Evolutionary conservation across 768 basidiomycete species (phyloP), one percentile per base, ranked within the genome.

Genomic region (Hortiboletus flavorubellus): DNA sequence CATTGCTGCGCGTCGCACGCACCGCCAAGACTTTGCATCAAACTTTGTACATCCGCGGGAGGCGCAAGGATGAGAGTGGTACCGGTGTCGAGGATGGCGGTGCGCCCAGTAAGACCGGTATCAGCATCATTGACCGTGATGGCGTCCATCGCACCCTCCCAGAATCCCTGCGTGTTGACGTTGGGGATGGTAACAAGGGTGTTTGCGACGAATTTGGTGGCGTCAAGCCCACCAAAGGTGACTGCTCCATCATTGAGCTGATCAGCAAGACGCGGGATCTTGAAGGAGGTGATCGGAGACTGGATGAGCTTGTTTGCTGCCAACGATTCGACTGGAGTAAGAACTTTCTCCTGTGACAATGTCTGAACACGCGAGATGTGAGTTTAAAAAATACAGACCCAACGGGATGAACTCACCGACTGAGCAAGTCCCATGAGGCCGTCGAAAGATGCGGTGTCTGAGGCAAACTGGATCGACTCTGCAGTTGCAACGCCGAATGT

Each of bases 361-460:
- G 66, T 72, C 81, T 87, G 37, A 2, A 31, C 26, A 37, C 18
- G 23, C 6, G 42, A 15, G 38, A 21, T 2, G 41, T 57, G 26
- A 52, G 49, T 18, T 14, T 2, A 7, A 15, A n/a, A 29, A 23
- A 31, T 15, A 39, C 31, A 39, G 3, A 57, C 6, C 0, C 61
- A 46, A 64, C 67, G 8, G 67, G 30, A 40, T 37, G 12, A 16
- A 74, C 80, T 50, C 58, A 85, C 86, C 47, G 86, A 86, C 72
- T 85, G 76, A 7, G 86, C 90, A 46, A 89, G 77, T 35, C 90
- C 89, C 84, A 91, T 86, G 37, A 92, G 69, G 15, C 90, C 88
- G 64, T 90, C 86, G 58, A 88, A 89, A 2, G 80, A 74, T 39
- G 76, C 75, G 2, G 56, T 49, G 59, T 76, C 57, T 37, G 65